Evolutionary conservation across 345 rosid species (phyloP).

Genomic region (Boechera divaricarpa): DNA sequence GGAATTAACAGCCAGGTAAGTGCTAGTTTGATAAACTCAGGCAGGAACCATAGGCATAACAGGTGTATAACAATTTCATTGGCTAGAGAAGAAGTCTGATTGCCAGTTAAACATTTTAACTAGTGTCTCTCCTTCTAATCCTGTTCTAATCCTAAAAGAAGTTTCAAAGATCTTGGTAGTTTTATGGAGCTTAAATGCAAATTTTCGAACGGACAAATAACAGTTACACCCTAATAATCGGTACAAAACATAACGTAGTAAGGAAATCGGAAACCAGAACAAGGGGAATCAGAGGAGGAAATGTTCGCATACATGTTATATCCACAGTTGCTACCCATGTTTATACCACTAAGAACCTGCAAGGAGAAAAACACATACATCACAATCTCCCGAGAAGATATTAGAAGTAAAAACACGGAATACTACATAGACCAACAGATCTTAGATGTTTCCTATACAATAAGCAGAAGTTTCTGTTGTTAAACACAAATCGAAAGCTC

Average conservation of each 20-base stretch:
- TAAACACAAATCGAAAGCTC: not conserved
- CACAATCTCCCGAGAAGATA: constrained; percentile 25
- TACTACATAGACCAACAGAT: not conserved
- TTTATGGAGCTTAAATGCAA: not conserved
- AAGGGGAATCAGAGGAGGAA: not conserved
- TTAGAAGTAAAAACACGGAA: not conserved
- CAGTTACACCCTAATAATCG: not conserved
- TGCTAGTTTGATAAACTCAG: constrained; percentile 2
- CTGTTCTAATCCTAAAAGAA: not conserved
- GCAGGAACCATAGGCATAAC: not conserved
- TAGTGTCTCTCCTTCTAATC: not conserved
- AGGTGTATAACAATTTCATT: not conserved
- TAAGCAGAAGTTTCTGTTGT: not conserved
- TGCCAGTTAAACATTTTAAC: constrained; percentile 3
- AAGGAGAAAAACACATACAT: constrained; percentile 28
- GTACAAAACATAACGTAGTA: not conserved
- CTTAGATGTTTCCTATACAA: not conserved
- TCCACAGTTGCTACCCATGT: constrained; percentile 94
- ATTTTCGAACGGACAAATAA: not conserved
- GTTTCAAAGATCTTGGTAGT: not conserved
- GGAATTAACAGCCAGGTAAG: constrained; percentile 32
- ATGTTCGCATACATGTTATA: constrained; percentile 68
- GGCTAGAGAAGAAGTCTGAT: not conserved
- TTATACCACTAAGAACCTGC: constrained; percentile 95
- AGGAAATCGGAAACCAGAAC: not conserved